Base-by-base conservation (phyloP, 2,329 filamentous ascomycete genomes). In the Cercospora canescens region DNA sequence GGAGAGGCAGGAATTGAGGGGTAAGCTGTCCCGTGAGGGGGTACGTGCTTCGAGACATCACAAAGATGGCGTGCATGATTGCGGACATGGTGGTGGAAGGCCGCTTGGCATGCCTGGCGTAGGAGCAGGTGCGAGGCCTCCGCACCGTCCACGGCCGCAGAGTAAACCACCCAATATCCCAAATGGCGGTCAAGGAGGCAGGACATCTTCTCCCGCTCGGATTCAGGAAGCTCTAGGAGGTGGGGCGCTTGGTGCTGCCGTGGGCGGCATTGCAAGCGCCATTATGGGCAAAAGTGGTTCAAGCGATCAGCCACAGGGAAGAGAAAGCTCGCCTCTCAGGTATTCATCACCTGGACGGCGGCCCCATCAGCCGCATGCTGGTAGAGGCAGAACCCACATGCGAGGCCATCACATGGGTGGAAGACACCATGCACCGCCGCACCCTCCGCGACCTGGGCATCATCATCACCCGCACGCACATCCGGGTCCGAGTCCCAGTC, bases 31-130 rank as follows among this genome's bases (percentile, higher is more conserved):
- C 72, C 89, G 92, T 18, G 84, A 90, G 0, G 94, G 94, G 65
- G 92, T 97, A 58, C 77, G 88, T 76, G 83, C 87, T 56, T 91
- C 91, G 16, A 84, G 89, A 67, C 97, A 97, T 79, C 94, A 97
- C 81, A 94, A 92, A 79, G 89, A 92, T 72, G 92, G 92, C 28
- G 90, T 94, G 12, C 81, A 93, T n/a, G 93, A 97, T 78, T 89
- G 87, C 60, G 94, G 94, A 6, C 92, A 97, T 76, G 93, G 93
- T 60, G 96, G 93, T 75, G 89, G 91, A 67, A 93, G 93, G 78
- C 88, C 88, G 16, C 83, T 97, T 11, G 86, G 89, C 69, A 91
- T 96, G 86, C 88, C 89, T 69, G 93, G 91, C 79, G 85, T 86
- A 21, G 45, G 70, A 69, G 72, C 14, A 77, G 75, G 30, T 71